Conservation (phyloP, 805 yeast species). For the Brettanomyces bruxellensis region DNA sequence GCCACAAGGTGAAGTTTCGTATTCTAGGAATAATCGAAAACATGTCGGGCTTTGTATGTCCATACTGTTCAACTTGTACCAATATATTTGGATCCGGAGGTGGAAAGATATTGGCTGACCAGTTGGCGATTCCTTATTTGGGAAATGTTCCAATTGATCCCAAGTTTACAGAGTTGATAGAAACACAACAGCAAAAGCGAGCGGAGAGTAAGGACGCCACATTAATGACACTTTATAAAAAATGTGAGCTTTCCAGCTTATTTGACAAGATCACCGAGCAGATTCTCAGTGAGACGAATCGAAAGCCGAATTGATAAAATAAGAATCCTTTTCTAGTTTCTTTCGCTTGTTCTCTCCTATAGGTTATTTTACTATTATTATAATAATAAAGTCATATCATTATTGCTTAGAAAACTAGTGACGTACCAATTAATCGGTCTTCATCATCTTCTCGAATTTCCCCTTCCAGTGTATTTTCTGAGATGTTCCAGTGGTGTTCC, state of each 20-base stretch:
- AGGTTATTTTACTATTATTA: too few species aligned
- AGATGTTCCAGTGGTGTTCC: not conserved
- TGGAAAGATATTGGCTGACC: slow-evolving; percentile 62
- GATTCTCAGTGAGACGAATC: slow-evolving; percentile 7
- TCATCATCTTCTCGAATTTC: not conserved
- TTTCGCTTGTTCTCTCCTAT: not conserved
- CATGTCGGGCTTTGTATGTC: slow-evolving; percentile 96
- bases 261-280: slow-evolving; percentile 38
- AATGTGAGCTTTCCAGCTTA: slow-evolving; percentile 30
- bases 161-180: slow-evolving; percentile 79
- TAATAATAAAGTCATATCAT: too few species aligned
- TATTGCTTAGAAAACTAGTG: too few species aligned
- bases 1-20: slow-evolving; percentile 72
- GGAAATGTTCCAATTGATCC: slow-evolving; percentile 96
- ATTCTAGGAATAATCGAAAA: slow-evolving; percentile 87
- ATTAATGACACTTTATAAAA: slow-evolving; percentile 29
- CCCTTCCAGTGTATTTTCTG: not conserved
- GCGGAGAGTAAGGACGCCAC: slow-evolving; percentile 24
- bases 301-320: not conserved
- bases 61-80: slow-evolving; percentile 86
- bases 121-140: slow-evolving; percentile 54
- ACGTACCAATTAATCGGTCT: not conserved
- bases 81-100: slow-evolving; percentile 93
- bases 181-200: slow-evolving; percentile 60
- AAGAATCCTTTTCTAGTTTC: not conserved